Conservation (phyloP, 352 stramenopile species). For the Blastocystis sp. region DNA sequence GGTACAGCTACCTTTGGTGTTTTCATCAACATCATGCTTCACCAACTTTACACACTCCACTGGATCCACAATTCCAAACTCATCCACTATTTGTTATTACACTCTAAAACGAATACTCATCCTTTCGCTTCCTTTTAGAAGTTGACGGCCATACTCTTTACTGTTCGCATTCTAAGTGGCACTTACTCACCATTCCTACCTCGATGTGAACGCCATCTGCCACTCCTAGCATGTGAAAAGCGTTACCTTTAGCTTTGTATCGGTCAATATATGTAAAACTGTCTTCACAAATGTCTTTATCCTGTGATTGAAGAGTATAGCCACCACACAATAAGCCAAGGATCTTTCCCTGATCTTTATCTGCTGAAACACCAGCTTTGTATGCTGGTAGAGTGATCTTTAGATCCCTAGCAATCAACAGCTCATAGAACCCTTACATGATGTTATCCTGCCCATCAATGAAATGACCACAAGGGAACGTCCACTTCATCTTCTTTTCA, state of each 20-base stretch:
- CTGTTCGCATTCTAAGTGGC: slow-evolving; percentile 14
- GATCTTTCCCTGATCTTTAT: slow-evolving; percentile 46
- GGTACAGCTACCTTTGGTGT: slow-evolving; percentile 53
- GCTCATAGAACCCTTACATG: not conserved
- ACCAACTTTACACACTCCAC: slow-evolving; percentile 60
- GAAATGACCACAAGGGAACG: slow-evolving; percentile 50
- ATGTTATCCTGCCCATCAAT: slow-evolving; percentile 54
- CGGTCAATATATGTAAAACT: slow-evolving; percentile 48
- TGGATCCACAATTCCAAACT: slow-evolving; percentile 58
- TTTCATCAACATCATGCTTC: slow-evolving; percentile 44
- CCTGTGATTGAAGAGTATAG: slow-evolving; percentile 45
- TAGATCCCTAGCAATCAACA: slow-evolving; percentile 7
- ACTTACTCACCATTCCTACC: not conserved
- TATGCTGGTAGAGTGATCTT: slow-evolving; percentile 51
- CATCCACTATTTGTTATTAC: slow-evolving; percentile 17
- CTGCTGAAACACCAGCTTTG: not conserved
- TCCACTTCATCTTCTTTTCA: slow-evolving; percentile 33
- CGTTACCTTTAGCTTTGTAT: slow-evolving; percentile 49
- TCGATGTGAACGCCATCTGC: slow-evolving; percentile 54
- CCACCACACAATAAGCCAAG: slow-evolving; percentile 51
- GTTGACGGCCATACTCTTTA: slow-evolving; percentile 14
- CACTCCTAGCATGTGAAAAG: slow-evolving; percentile 43
- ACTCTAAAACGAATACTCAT: not conserved
- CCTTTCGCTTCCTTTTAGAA: slow-evolving; percentile 44
- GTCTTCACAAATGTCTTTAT: slow-evolving; percentile 59